phyloP scores from a whole-genome alignment of 495 filamentous ascomycete species.

The Penicillium verhagenii region DNA sequence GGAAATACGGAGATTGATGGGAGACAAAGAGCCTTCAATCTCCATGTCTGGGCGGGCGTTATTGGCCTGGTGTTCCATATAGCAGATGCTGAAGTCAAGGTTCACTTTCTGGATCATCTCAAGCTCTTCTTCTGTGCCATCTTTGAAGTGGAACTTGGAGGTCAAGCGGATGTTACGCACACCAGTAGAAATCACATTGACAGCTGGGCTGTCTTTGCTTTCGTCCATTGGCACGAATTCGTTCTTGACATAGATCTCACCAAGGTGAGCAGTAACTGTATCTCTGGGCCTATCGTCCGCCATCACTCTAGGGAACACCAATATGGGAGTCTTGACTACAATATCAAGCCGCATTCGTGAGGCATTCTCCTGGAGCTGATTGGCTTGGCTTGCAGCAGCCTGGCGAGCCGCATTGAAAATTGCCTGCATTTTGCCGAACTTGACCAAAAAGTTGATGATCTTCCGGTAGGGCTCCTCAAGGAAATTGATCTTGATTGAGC shows the following conservation, averaged over 20 bases:
- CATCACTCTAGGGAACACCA: constrained; percentile 83
- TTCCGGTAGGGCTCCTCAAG: constrained; percentile 96
- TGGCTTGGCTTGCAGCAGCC: constrained; percentile 92
- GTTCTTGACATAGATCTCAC: constrained; percentile 96
- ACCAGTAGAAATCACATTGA: constrained; percentile 86
- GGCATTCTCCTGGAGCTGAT: constrained; percentile 83
- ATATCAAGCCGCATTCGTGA: constrained; percentile 92
- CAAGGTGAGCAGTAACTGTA: constrained; percentile 85
- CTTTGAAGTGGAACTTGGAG: constrained; percentile 80
- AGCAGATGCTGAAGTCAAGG: constrained; percentile 84
- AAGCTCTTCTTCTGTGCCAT: constrained; percentile 73
- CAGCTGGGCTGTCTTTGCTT: constrained; percentile 63
- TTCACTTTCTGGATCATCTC: constrained; percentile 97
- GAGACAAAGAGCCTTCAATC: constrained; percentile 85
- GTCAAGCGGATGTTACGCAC: constrained; percentile 90
- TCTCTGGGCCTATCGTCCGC: constrained; percentile 65
- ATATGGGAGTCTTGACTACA: constrained; percentile 87
- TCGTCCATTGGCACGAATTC: constrained; percentile 81
- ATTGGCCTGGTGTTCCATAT: constrained; percentile 77
- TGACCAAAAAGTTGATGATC: constrained; percentile 95
- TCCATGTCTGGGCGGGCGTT: constrained; percentile 86
- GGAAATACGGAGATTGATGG: constrained; percentile 85
- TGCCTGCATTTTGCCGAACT: constrained; percentile 99
- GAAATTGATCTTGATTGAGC: constrained; percentile 95
- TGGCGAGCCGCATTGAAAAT: constrained; percentile 96